phyloP scores from a whole-genome alignment of 805 yeast genomes.

The Hanseniaspora meyeri region DNA sequence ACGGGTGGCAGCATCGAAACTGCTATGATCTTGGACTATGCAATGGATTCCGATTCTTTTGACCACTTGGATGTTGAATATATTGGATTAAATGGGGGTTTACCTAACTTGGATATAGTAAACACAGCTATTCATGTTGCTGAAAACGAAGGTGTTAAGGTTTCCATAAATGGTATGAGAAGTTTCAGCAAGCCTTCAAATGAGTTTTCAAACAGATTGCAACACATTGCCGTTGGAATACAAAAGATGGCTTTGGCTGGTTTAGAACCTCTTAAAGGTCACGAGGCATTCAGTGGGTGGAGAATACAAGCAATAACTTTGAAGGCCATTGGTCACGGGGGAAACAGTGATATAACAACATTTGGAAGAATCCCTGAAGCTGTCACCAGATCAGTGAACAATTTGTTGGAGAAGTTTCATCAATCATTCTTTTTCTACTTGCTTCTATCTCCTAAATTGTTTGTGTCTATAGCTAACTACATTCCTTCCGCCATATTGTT shows the following conservation, averaged over 20 bases:
- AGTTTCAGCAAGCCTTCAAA: conserved; percentile 30
- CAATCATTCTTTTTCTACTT: conserved; percentile 92
- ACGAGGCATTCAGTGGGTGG: conserved; percentile 93
- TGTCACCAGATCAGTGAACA: conserved; percentile 75
- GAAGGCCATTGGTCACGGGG: conserved; percentile 49
- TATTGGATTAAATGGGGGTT: conserved; percentile 87
- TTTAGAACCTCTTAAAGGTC: conserved; percentile 44
- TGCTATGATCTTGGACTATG: conserved; percentile 73
- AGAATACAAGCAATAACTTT: conserved; percentile 82
- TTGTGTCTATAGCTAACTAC: conserved; percentile 89
- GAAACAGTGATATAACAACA: conserved; percentile 69
- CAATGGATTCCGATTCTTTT: conserved; percentile 52
- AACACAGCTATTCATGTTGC: conserved; percentile 68
- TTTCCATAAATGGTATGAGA: conserved; percentile 52
- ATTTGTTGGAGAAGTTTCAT: conserved; percentile 86
- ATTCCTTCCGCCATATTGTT: conserved; percentile 71
- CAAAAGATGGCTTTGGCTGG: conserved; percentile 61
- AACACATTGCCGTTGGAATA: conserved; percentile 53
- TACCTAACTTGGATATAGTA: conserved; percentile 83
- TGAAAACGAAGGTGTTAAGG: conserved; percentile 62
- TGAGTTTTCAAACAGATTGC: conserved; percentile 44
- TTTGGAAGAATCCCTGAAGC: conserved; percentile 86
- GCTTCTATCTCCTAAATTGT: conserved; percentile 59
- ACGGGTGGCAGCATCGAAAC: conserved; percentile 93
- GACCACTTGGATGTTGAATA: conserved; percentile 63